These are phyloP conservation scores for Sarcomyxa edulis DNA, from an alignment of 768 basidiomycete genomes.

Conservation along the genomic window DNA sequence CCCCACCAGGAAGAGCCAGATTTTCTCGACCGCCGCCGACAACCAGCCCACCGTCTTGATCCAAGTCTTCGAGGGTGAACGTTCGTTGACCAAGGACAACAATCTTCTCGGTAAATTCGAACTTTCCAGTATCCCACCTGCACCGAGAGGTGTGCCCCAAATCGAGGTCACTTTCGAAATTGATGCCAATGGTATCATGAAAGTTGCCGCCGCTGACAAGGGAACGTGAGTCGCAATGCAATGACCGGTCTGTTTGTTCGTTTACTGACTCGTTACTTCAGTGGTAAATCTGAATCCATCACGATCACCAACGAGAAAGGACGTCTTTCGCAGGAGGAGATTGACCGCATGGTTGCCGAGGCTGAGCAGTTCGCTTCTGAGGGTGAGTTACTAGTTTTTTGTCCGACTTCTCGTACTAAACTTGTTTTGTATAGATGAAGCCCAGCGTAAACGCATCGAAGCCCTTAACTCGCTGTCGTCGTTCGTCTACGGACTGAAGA, in stretches of 20 bases:
- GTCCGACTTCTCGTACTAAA: too few species aligned
- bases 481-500: conserved; percentile 84
- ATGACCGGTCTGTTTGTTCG: neutral
- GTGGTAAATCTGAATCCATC: conserved; percentile 83
- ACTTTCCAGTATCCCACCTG: conserved; percentile 86
- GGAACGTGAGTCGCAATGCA: conserved; percentile 58
- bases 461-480: conserved; percentile 78
- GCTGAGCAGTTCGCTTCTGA: conserved; percentile 87
- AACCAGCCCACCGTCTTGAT: conserved; percentile 95
- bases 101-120: conserved; percentile 97
- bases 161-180: conserved; percentile 97
- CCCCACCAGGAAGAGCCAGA: conserved; percentile 95
- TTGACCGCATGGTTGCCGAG: conserved; percentile 93
- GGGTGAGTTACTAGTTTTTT: too few species aligned
- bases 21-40: conserved; percentile 83
- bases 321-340: conserved; percentile 83
- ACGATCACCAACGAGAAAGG: conserved; percentile 97
- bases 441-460: conserved; percentile 78
- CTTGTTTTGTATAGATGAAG: too few species aligned
- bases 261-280: conserved; percentile 17
- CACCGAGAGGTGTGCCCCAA: conserved; percentile 94
- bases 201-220: conserved; percentile 90
- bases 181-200: conserved; percentile 94
- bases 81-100: conserved; percentile 97
- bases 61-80: conserved; percentile 97